A percentile compares a stretch with the other conserved stretches of the same genome.
These are phyloP conservation scores for Gryganskiella cystojenkinii DNA, from an alignment of 192 early-diverging fungal species.

Conservation along the genomic window DNA sequence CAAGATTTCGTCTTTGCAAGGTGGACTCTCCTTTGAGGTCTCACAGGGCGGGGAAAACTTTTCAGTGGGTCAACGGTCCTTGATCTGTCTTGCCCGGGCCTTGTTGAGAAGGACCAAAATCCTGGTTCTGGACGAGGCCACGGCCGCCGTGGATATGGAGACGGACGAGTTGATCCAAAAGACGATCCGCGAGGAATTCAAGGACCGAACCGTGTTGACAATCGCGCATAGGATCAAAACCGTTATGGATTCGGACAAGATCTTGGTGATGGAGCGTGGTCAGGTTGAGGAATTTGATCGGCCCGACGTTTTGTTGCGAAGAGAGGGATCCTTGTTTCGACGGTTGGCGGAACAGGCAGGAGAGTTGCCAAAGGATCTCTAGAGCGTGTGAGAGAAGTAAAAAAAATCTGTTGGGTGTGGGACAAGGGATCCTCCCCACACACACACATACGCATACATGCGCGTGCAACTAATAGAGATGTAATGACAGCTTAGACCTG, in stretches of 20 bases:
- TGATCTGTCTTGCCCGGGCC: conserved; percentile 70
- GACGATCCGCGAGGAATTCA: conserved; percentile 8
- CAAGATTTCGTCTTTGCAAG: conserved; percentile 45
- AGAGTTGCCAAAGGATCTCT: no score
- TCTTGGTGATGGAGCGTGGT: conserved; percentile 80
- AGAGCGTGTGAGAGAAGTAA: no score
- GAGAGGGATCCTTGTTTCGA: no score
- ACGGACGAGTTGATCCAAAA: conserved; percentile 63
- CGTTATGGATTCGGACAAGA: conserved; percentile 65
- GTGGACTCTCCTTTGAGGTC: conserved; percentile 39
- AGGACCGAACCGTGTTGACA: conserved; percentile 54
- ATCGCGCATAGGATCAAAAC: conserved; percentile 81
- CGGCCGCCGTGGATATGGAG: conserved; percentile 66
- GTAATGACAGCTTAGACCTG: no score
- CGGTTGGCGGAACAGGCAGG: no score
- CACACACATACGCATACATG: no score
- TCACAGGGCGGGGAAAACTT: conserved; percentile 10
- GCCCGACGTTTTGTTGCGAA: conserved; percentile 58
- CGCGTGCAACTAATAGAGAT: no score
- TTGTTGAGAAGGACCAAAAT: conserved; percentile 55
- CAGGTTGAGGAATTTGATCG: conserved; percentile 72
- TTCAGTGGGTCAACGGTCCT: conserved; percentile 63
- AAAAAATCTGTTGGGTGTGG: no score
- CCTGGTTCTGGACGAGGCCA: conserved; percentile 75
- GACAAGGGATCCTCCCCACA: no score